Conservation (phyloP, 164 flowering plant species). For the Dillenia turbinata region DNA sequence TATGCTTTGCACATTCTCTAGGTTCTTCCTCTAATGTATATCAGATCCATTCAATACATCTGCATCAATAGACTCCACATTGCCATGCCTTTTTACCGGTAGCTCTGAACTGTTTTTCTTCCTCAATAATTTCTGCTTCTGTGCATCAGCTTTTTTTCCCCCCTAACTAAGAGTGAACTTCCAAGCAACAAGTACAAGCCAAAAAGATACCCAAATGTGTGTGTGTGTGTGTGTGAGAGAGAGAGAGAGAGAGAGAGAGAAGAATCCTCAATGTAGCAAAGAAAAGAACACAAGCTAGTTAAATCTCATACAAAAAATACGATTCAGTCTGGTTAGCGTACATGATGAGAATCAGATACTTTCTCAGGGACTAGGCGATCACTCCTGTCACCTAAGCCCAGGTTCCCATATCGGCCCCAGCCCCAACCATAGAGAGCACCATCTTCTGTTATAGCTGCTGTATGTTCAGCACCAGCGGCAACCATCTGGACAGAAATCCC, state of each 20-base stretch:
- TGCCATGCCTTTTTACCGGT: too few species aligned
- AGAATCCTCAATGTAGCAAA: background rate
- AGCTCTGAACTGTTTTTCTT: too few species aligned
- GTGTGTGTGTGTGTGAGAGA: too few species aligned
- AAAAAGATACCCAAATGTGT: too few species aligned
- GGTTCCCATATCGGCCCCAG: slow-evolving; percentile 98
- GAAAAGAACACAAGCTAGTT: background rate
- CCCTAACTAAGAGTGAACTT: too few species aligned
- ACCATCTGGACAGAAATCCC: slow-evolving; percentile 86
- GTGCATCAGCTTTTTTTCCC: too few species aligned
- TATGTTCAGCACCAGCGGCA: slow-evolving; percentile 99
- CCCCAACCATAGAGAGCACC: slow-evolving; percentile 99
- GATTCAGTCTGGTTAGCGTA: slow-evolving; percentile 26
- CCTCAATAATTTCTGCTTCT: too few species aligned
- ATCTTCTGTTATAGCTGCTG: slow-evolving; percentile 91
- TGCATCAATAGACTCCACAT: too few species aligned
- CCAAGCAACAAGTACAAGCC: too few species aligned
- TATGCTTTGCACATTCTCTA: too few species aligned
- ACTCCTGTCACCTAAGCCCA: slow-evolving; percentile 93
- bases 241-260: background rate
- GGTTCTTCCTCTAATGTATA: too few species aligned
- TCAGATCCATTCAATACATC: too few species aligned
- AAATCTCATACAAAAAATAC: background rate
- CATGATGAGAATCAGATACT: slow-evolving; percentile 51
- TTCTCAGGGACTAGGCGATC: slow-evolving; percentile 84